Evolutionary conservation across 208 protist genomes (phyloP), one percentile per base, ranked within the genome.

Genomic region (Naegleria fowleri): DNA sequence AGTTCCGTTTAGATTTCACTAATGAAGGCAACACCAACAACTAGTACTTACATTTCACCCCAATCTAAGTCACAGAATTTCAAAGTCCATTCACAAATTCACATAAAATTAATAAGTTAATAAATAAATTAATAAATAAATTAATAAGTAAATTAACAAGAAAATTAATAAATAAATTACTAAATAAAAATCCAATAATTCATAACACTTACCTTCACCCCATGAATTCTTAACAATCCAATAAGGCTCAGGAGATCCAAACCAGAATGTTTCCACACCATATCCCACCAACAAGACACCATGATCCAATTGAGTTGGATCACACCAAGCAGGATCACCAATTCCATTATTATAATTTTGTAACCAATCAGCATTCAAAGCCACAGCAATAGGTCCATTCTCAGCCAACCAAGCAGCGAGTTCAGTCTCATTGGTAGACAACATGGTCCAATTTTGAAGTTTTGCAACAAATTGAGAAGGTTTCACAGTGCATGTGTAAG

Each of bases 231-330:
- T 95, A 48, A 96, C 91, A 38, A 95, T 93, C 94, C 93, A 96
- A 89, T 96, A 95, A 55, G 92, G 91, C 76, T 36, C 0, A 58
- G 91, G 92, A 19, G 88, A 48, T 15, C 55, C 83, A 0, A 90
- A 89, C n/a, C 22, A 40, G 43, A 93, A 93, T 52, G 92, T 94
- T 83, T 94, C 94, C n/a, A 95, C 48, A 3, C 96, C 95, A 92
- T 95, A 96, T 89, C 95, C 96, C 59, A 98, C 96, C 55, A 97
- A 92, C 36, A 98, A 95, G 83, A 98, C 96, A 87, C 96, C 96
- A 95, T 98, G 96, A 92, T 98, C 95, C 90, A 98, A 93, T 40
- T 22, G 15, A 0, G 15, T 87, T 87, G 76, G 76, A 40, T 84
- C 76, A 84, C 83, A 87, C 36, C 41, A 51, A 7, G 19, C 33